Evolutionary conservation across 2,329 filamentous ascomycete genomes (phyloP), one percentile per base, ranked within the genome.

Genomic region (Pseudogymnoascus sp.): DNA sequence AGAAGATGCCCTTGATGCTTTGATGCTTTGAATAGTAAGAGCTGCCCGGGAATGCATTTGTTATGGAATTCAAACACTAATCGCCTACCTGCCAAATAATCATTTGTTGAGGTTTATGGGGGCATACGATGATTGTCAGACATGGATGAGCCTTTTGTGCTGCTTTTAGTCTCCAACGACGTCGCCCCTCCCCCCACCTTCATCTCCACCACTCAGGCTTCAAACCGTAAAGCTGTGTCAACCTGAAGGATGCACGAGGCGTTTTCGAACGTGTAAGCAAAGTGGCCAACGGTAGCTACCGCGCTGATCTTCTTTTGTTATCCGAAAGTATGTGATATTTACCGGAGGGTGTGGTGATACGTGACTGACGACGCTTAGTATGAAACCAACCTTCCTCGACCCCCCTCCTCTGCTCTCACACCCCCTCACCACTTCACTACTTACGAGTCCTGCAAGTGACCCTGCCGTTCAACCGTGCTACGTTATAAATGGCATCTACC

Each of bases 31-130:
- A 34, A 34, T 34, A 34, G 6, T 21, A 16, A 36, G 5, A 56
- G n/a, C 18, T 36, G 28, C 49, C 9, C 28, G 16, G 5, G 11
- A 8, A 56, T 21, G 16, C 8, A 18, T 1, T 34, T 31, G 23
- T 56, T 56, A 56, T 36, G 49, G 49, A 36, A 56, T 56, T 56
- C 49, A 14, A 56, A 34, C 49, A 56, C 28, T 36, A 56, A 56
- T 56, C 49, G 49, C 49, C 49, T 56, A 56, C 25, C 25, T 2
- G n/a, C 28, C 9, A 34, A 18, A 31, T 2, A 18, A 34, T 18
- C 21, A 34, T 21, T 56, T 56, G 49, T 18, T 56, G 49, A 34
- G 49, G 49, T 18, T 53, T 56, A 34, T 8, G 49, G 8, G 8
- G 16, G 25, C 28, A 56, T 31, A 56, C 28, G 9, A 7, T 34